A percentile compares a stretch with the other conserved stretches of the same genome.
These are phyloP conservation scores for Cryptococcus wingfieldii DNA, from an alignment of 1,284 basidiomycete genomes.

Conservation along the genomic window DNA sequence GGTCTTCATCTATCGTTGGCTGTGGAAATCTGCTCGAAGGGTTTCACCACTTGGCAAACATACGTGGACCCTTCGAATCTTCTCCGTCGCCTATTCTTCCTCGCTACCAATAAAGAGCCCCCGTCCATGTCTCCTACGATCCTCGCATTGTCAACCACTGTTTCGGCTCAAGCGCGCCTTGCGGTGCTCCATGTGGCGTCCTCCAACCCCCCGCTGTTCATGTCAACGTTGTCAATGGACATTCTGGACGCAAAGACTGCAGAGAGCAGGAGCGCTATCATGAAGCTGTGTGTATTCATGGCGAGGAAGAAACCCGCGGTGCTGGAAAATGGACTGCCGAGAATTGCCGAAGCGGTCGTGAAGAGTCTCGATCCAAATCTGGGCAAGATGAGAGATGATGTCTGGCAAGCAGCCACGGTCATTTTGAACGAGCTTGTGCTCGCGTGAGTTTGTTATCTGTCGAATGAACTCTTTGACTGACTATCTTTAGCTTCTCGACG, in stretches of 20 bases:
- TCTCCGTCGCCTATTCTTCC: conserved; percentile 74
- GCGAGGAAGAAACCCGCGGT: conserved; percentile 88
- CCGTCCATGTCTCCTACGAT: conserved; percentile 40
- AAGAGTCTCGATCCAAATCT: conserved; percentile 92
- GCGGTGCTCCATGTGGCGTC: conserved; percentile 82
- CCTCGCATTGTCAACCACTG: conserved; percentile 8
- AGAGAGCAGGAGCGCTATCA: conserved; percentile 78
- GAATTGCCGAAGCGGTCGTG: conserved; percentile 90
- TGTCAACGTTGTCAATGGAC: conserved; percentile 88
- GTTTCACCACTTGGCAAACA: conserved; percentile 90
- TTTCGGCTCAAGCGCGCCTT: conserved; percentile 58
- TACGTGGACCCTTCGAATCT: conserved; percentile 89
- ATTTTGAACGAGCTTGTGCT: conserved; percentile 85
- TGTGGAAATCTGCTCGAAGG: conserved; percentile 82
- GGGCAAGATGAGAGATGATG: conserved; percentile 74
- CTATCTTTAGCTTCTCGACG: conserved; percentile 68
- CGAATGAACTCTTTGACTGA: neutral
- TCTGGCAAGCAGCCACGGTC: conserved; percentile 85
- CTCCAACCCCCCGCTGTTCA: conserved; percentile 82
- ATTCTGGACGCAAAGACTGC: conserved; percentile 74
- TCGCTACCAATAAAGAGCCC: conserved; percentile 75
- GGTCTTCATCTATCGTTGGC: conserved; percentile 66
- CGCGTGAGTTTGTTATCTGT: conserved; percentile 58
- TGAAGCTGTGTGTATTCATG: conserved; percentile 91
- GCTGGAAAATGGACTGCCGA: conserved; percentile 77